Evolutionary conservation across 305 asterid genomes (phyloP).

Genomic region (Solanum hybrid): DNA sequence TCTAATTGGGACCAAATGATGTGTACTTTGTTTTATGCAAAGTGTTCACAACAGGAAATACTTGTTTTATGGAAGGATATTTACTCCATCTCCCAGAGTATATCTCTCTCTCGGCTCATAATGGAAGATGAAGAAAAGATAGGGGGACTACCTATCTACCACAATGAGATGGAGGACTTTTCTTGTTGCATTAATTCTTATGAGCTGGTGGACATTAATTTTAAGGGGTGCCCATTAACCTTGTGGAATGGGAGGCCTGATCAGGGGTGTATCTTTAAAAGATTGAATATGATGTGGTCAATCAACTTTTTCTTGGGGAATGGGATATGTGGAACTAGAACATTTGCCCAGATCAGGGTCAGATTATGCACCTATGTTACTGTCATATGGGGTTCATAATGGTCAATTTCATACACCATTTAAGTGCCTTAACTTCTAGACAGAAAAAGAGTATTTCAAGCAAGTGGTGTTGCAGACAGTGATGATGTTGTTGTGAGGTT

Average conservation of each 20-base stretch:
- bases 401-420: not conserved
- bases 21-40: not conserved
- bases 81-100: not conserved
- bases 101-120: not conserved
- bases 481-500: not conserved
- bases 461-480: not conserved
- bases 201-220: not conserved
- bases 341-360: not conserved
- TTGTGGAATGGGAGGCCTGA: not conserved
- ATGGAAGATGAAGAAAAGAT: not conserved
- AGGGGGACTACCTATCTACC: not conserved
- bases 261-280: not conserved
- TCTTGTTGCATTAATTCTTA: not conserved
- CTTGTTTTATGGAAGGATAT: not conserved
- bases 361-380: not conserved
- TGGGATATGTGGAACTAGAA: not conserved
- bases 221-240: not conserved
- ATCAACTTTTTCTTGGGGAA: not conserved
- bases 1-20: not conserved
- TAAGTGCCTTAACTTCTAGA: not conserved
- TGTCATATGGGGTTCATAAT: not conserved
- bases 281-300: not conserved
- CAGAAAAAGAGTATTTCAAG: not conserved
- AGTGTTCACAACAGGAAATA: not conserved
- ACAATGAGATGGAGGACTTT: not conserved